Evolutionary conservation across 2,329 filamentous ascomycete species (phyloP).

Genomic region (Aspergillus spinulosporus): DNA sequence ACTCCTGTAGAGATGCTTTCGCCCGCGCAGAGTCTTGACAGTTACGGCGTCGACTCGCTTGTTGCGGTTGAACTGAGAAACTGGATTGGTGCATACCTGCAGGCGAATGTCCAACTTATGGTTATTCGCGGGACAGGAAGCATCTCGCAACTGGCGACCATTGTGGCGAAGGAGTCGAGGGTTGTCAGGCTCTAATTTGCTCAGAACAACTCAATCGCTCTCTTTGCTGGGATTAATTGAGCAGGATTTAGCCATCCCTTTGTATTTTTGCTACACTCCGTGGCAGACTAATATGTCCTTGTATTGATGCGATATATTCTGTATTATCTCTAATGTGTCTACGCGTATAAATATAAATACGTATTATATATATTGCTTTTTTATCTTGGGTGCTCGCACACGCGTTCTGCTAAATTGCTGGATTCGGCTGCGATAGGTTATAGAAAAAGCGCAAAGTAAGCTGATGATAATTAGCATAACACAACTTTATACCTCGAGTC

Average conservation of each 20-base stretch:
- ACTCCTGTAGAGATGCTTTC: conserved; percentile 9
- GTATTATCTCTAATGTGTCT: background rate
- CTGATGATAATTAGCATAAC: no score
- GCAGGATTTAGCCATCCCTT: no score
- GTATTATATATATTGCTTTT: no score
- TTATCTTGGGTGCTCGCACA: no score
- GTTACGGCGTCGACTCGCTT: conserved; percentile 11
- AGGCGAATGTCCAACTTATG: conserved; percentile 14
- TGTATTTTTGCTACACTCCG: no score
- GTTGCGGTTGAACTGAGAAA: conserved; percentile 8
- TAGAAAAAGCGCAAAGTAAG: no score
- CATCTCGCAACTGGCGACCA: conserved; percentile 3
- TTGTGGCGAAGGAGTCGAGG: conserved; percentile 11
- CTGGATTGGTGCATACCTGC: conserved; percentile 13
- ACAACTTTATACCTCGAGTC: no score
- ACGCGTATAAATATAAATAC: no score
- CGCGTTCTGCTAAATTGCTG: no score
- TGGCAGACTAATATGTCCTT: background rate
- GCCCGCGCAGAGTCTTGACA: conserved; percentile 5
- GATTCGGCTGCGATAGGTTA: no score
- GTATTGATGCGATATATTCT: background rate
- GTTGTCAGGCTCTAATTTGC: conserved; percentile 2
- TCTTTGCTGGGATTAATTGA: no score
- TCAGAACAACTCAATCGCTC: no score
- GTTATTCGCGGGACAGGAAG: conserved; percentile 4